Evolutionary conservation across 768 basidiomycete species (phyloP), one percentile per base, ranked within the genome.

Genomic region (Boletus pseudo-olivaceus): DNA sequence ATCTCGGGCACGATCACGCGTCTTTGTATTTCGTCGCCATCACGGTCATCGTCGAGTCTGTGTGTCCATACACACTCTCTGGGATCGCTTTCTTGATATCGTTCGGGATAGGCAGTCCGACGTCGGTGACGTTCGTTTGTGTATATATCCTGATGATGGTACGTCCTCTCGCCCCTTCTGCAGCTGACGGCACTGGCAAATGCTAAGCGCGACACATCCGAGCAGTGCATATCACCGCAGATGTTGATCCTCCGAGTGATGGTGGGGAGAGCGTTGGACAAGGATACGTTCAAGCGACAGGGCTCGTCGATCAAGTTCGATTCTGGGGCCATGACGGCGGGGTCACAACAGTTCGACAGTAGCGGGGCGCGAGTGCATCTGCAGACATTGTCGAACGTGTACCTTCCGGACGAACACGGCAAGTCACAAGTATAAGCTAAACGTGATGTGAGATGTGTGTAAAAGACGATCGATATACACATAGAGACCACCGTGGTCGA

Each of bases 151-250:
- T 60, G 44, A 51, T 63, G 54, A 69, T 64, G 61, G 67, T 67
- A 10, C 15, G 53, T 54, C 3, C 12, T 41, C 11, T 37, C 15
- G 5, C 17, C 26, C 19, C 12, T 4, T 8, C 11, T 30, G 15
- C 6, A 26, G 15, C 19, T 17, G 11, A 23, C 17, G 19, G 15
- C 3, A 20, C n/a, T 12, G 26, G 20, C 19, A 34, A 7, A 23
- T 2, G 9, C 30, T 45, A 29, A 44, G 1, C 19, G 8, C 2
- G 32, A 20, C n/a, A 32, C 9, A 4, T n/a, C 6, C n/a, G 9
- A n/a, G 7, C 37, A 69, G 67, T 67, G 60, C 39, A 65, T 69
- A 51, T 65, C 67, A 19, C 66, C 67, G 1, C 67, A 65, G 39
- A 48, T 65, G 41, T 41, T 67, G 45, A 63, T 69, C 32, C 56